A percentile compares a stretch with the other conserved stretches of the same genome.
Conservation (phyloP, 1,284 basidiomycete genomes). For the Mycena sp. region DNA sequence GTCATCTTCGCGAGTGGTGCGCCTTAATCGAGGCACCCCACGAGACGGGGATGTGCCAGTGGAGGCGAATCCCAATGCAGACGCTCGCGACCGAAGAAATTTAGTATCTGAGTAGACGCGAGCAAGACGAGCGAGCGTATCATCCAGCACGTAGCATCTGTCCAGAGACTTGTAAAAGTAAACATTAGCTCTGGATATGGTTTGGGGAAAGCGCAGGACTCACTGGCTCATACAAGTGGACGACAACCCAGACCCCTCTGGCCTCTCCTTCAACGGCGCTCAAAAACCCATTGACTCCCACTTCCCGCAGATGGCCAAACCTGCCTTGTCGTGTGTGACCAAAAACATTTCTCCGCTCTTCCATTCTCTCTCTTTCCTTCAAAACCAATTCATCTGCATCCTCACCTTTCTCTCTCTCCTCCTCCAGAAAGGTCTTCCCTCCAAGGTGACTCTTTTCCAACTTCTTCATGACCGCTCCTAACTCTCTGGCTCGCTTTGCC, state of each 20-base stretch:
- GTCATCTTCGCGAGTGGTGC: slow-evolving; percentile 33
- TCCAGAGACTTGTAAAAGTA: slow-evolving; percentile 67
- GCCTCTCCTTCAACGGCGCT: slow-evolving; percentile 81
- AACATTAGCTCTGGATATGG: slow-evolving; percentile 7
- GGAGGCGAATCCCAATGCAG: slow-evolving; percentile 80
- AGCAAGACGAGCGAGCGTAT: slow-evolving; percentile 73
- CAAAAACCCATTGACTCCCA: slow-evolving; percentile 79
- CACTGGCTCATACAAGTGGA: slow-evolving; percentile 87
- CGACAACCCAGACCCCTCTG: slow-evolving; percentile 75
- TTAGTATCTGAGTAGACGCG: slow-evolving; percentile 77
- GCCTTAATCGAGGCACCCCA: slow-evolving; percentile 16
- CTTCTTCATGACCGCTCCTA: slow-evolving; percentile 57
- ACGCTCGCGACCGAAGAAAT: slow-evolving; percentile 80
- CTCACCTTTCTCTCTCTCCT: slow-evolving; percentile 68
- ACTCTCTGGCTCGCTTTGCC: slow-evolving; percentile 57
- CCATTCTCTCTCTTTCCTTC: slow-evolving; percentile 48
- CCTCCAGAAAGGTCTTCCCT: slow-evolving; percentile 76
- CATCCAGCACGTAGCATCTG: slow-evolving; percentile 77
- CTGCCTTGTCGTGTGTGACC: slow-evolving; percentile 59
- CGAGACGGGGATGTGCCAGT: slow-evolving; percentile 24
- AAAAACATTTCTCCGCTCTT: slow-evolving; percentile 50
- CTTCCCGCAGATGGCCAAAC: slow-evolving; percentile 86
- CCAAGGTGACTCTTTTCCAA: slow-evolving; percentile 72
- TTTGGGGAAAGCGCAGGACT: slow-evolving; percentile 38
- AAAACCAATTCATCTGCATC: slow-evolving; percentile 53